Conservation (phyloP, 441 rosid species). For the Erodium texanum region DNA sequence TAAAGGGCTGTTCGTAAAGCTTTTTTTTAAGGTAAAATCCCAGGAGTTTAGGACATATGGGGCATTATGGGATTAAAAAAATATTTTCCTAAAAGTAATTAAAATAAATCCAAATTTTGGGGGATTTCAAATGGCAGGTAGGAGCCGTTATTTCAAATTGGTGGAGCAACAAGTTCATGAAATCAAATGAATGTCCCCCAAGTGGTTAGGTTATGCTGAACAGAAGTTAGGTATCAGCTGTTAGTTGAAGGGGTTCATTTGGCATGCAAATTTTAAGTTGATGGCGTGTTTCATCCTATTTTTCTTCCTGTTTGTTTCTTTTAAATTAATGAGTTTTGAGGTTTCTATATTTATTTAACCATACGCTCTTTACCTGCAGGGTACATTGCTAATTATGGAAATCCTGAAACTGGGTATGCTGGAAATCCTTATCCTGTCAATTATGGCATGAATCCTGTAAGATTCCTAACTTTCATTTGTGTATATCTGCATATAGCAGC, state of each 20-base stretch:
- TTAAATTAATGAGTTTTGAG: neutral
- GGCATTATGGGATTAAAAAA: no score
- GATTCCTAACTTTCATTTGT: slow-evolving; percentile 24
- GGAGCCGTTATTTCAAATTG: no score
- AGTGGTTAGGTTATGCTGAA: neutral
- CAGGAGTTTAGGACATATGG: no score
- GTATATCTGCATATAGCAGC: neutral
- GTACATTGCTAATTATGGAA: slow-evolving; percentile 47
- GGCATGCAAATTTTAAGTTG: neutral
- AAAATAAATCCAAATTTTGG: no score
- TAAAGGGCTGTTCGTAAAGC: no score
- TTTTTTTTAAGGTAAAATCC: no score
- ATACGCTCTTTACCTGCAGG: slow-evolving; percentile 38
- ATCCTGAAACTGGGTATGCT: slow-evolving; percentile 60
- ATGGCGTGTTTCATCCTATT: neutral
- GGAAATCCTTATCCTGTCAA: slow-evolving; percentile 53
- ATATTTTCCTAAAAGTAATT: no score
- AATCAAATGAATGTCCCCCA: neutral
- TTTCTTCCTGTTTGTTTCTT: no score
- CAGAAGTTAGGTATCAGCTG: neutral
- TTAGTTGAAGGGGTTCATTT: neutral
- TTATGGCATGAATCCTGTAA: slow-evolving; percentile 77
- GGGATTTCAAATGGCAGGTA: no score
- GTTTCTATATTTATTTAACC: neutral
- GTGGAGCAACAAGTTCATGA: neutral